Conservation (phyloP, 2,329 filamentous ascomycete genomes). For the Fusarium sp. region DNA sequence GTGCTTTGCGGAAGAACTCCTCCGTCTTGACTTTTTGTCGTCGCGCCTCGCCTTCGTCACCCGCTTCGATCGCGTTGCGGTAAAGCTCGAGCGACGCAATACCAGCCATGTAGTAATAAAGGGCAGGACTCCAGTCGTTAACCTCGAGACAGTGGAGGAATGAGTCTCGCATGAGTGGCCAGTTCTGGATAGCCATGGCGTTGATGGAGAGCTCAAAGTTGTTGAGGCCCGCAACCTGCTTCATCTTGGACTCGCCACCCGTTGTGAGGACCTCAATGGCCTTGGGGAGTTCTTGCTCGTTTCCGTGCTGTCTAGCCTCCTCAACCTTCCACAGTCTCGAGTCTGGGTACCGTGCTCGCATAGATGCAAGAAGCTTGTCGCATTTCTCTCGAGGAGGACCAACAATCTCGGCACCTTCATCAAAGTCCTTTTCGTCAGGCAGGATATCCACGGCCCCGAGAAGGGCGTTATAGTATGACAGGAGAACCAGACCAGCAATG, state of each 20-base stretch:
- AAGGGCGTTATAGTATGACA: slow-evolving; percentile 90
- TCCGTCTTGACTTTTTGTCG: slow-evolving; percentile 74
- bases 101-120: slow-evolving; percentile 92
- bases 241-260: slow-evolving; percentile 77
- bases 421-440: slow-evolving; percentile 67
- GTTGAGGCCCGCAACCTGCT: slow-evolving; percentile 87
- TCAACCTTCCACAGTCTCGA: slow-evolving; percentile 90
- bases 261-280: slow-evolving; percentile 74
- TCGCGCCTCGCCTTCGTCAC: slow-evolving; percentile 59
- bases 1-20: slow-evolving; percentile 77
- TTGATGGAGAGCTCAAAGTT: slow-evolving; percentile 87
- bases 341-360: slow-evolving; percentile 83
- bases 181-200: slow-evolving; percentile 83
- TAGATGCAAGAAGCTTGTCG: slow-evolving; percentile 73
- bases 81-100: slow-evolving; percentile 85
- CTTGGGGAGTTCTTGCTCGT: slow-evolving; percentile 72
- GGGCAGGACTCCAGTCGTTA: slow-evolving; percentile 89
- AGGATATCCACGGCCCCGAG: slow-evolving; percentile 91
- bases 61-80: slow-evolving; percentile 64
- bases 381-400: slow-evolving; percentile 81
- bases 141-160: slow-evolving; percentile 82
- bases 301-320: slow-evolving; percentile 81
- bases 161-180: slow-evolving; percentile 76
- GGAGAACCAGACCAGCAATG: slow-evolving; percentile 82
- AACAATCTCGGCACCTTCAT: slow-evolving; percentile 68